Evolutionary conservation across 805 yeast species (phyloP), one percentile per base, ranked within the genome.

Genomic region (Kazachstania kunashirensis): DNA sequence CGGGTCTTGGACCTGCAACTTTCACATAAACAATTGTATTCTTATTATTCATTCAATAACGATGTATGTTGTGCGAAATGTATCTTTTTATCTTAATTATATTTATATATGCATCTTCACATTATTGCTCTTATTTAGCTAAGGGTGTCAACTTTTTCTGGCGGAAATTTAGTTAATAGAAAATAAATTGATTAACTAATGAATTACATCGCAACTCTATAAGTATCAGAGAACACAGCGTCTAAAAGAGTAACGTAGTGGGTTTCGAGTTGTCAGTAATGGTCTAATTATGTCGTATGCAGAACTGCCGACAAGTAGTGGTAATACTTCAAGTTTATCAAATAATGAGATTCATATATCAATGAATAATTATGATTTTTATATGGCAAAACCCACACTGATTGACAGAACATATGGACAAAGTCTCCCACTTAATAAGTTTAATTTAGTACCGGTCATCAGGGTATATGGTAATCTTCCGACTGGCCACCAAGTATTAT

Each of bases 401-500:
- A 52, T 81, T 15, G 94, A 82, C 46, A 64, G 63, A 20, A 48
- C 52, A n/a, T 58, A 53, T 33, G 65, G 54, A 40, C 42, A 32
- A 20, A 50, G 50, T 53, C 56, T 47, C 45, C 71, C 43, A n/a
- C 53, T 49, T 34, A 43, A 48, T 31, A 38, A 44, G 6, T 62
- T 66, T 24, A 44, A 55, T 3, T 71, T 70, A 30, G 88, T 82
- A 0, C 97, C 97, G 0, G 64, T 85, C 0, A 62, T 86, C 1
- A 62, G 97, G 33, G 59, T 92, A 0, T 92, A 75, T 60, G 97
- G 96, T 0, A 67, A 74, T 10, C 44, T 79, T 1, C 67, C 73
- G 1, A 66, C 77, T 0, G 83, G 85, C 0, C 75, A 73, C 45
- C 71, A 73, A 20, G 67, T 69, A 9, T 46, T 72, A 11, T 71